phyloP scores from a whole-genome alignment of 1,284 basidiomycete species.

The Leccinum ponderosum region DNA sequence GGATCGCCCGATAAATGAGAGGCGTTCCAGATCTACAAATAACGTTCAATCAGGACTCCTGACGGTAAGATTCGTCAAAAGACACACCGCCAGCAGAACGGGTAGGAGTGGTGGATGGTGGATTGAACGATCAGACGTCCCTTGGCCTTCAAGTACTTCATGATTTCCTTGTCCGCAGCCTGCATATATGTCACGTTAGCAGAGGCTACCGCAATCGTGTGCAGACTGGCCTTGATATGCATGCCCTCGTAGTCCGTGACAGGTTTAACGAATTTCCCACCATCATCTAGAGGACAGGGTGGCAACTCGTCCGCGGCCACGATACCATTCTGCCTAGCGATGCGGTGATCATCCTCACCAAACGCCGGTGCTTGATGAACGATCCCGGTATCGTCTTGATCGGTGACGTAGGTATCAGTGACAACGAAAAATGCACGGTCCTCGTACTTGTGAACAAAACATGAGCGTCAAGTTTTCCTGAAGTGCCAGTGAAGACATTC shows the following conservation, averaged over 20 bases:
- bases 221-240: slow-evolving; percentile 79
- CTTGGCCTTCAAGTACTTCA: slow-evolving; percentile 88
- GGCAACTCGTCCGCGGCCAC: slow-evolving; percentile 88
- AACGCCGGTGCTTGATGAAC: slow-evolving; percentile 99
- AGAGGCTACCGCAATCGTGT: neutral
- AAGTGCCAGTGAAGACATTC: slow-evolving; percentile 3
- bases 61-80: neutral
- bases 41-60: neutral
- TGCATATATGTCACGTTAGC: slow-evolving; percentile 30
- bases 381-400: slow-evolving; percentile 94
- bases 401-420: slow-evolving; percentile 92
- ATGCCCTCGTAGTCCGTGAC: slow-evolving; percentile 91
- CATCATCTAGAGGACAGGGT: slow-evolving; percentile 94
- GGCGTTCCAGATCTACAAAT: slow-evolving; percentile 81
- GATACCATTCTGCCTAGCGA: slow-evolving; percentile 85
- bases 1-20: slow-evolving; percentile 95
- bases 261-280: slow-evolving; percentile 85
- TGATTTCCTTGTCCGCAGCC: slow-evolving; percentile 94
- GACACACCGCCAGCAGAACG: slow-evolving; percentile 92
- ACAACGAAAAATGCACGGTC: slow-evolving; percentile 92
- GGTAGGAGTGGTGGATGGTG: slow-evolving; percentile 89
- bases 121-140: slow-evolving; percentile 89
- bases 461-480: neutral
- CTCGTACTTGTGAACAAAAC: slow-evolving; percentile 62
- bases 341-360: slow-evolving; percentile 98